These are phyloP conservation scores for Pulveroboletus sp. DNA, from an alignment of 768 basidiomycete genomes.

Conservation along the genomic window DNA sequence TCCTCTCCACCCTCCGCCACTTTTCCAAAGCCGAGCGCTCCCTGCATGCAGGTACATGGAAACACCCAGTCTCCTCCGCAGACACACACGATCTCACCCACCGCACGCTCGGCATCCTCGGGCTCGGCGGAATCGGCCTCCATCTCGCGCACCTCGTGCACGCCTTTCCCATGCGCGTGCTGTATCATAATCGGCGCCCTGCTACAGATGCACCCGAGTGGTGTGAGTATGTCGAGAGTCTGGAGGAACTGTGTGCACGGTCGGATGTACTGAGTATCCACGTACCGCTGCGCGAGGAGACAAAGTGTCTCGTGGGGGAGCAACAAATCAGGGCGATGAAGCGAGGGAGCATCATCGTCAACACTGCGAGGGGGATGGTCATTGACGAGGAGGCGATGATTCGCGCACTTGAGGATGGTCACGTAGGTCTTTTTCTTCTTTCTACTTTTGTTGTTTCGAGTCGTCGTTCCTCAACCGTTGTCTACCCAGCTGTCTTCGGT, in stretches of 20 bases:
- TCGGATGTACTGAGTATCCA: conserved; percentile 85
- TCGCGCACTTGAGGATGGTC: conserved; percentile 77
- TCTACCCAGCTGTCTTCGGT: conserved; percentile 31
- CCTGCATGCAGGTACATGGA: conserved; percentile 55
- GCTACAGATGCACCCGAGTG: conserved; percentile 59
- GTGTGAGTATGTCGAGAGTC: conserved; percentile 70
- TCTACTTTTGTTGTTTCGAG: too few relatives aligned
- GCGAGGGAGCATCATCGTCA: conserved; percentile 72
- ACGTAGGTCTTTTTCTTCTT: conserved; percentile 59
- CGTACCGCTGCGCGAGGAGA: conserved; percentile 73
- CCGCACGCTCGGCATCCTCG: conserved; percentile 67
- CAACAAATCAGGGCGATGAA: conserved; percentile 74
- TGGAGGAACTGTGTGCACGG: conserved; percentile 58
- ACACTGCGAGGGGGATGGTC: conserved; percentile 88
- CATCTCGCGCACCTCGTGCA: conserved; percentile 66
- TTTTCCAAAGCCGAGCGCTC: conserved; percentile 60
- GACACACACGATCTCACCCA: conserved; percentile 60
- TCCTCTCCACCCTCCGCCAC: conserved; percentile 73
- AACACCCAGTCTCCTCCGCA: conserved; percentile 43
- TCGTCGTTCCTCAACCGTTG: background rate
- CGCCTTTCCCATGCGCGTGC: conserved; percentile 84
- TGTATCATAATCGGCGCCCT: conserved; percentile 70
- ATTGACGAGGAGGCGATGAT: conserved; percentile 87
- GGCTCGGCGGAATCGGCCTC: conserved; percentile 72
- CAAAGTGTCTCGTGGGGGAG: conserved; percentile 68